Conservation (phyloP, 2,329 filamentous ascomycete species). For the Neurospora sp. region DNA sequence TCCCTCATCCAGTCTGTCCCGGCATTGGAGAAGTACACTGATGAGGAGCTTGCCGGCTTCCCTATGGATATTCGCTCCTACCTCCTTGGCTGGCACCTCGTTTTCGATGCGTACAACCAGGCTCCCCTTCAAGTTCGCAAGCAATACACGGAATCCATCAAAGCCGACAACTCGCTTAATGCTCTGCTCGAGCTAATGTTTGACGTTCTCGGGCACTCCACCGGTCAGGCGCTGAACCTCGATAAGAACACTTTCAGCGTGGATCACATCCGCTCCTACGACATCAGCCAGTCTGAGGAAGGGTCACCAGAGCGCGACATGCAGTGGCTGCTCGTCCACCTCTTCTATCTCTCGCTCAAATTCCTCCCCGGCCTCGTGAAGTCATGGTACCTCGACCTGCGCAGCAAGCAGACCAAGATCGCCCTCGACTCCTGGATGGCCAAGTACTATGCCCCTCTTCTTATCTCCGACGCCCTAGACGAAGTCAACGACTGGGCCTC, state of each 20-base stretch:
- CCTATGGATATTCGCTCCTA: slow-evolving; percentile 67
- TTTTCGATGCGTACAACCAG: slow-evolving; percentile 75
- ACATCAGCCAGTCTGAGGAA: slow-evolving; percentile 40
- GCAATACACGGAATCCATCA: slow-evolving; percentile 72
- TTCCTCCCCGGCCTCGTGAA: slow-evolving; percentile 72
- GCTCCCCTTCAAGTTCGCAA: slow-evolving; percentile 74
- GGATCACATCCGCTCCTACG: slow-evolving; percentile 45
- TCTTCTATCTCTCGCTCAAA: slow-evolving; percentile 75
- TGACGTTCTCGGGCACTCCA: slow-evolving; percentile 71
- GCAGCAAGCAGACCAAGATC: slow-evolving; percentile 68
- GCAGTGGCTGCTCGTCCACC: slow-evolving; percentile 73
- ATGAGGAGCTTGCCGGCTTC: slow-evolving; percentile 56
- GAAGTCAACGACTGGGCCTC: slow-evolving; percentile 59
- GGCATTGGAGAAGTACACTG: slow-evolving; percentile 54
- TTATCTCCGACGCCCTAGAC: slow-evolving; percentile 55
- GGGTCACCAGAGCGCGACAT: slow-evolving; percentile 62
- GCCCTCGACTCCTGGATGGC: slow-evolving; percentile 79
- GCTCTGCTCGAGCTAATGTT: slow-evolving; percentile 71
- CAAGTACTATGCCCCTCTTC: slow-evolving; percentile 65
- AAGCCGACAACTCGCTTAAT: slow-evolving; percentile 57
- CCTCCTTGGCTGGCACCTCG: slow-evolving; percentile 76
- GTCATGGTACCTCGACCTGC: slow-evolving; percentile 73
- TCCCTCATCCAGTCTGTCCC: slow-evolving; percentile 75
- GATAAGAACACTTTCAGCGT: slow-evolving; percentile 53
- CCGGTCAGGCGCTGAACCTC: slow-evolving; percentile 63